These are phyloP conservation scores for Neurospora sp. DNA, from an alignment of 495 filamentous ascomycete genomes.

Conservation along the genomic window DNA sequence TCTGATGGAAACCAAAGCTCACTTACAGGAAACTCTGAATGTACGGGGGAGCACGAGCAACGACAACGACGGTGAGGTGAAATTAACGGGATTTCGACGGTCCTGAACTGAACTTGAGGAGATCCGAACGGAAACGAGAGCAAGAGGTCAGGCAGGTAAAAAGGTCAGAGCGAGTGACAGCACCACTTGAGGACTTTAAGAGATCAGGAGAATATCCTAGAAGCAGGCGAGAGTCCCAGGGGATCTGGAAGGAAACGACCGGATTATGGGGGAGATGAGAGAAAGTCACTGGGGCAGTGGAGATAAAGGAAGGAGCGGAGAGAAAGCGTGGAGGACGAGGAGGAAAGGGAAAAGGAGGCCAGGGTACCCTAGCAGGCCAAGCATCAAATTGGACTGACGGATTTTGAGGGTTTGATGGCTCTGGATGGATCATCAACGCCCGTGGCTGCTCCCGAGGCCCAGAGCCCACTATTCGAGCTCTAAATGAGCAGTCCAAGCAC, in stretches of 20 bases:
- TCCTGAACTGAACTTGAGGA: neutral
- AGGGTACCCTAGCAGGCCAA: neutral
- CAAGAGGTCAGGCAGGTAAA: conserved; percentile 8
- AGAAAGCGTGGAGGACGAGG: conserved; percentile 3
- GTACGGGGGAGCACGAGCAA: neutral
- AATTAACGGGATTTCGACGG: neutral
- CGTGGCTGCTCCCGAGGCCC: conserved; percentile 15
- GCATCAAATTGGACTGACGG: conserved; percentile 3
- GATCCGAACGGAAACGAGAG: conserved; percentile 8
- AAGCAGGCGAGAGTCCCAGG: conserved; percentile 6
- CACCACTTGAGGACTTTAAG: conserved; percentile 7
- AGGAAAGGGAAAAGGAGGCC: conserved; percentile 6
- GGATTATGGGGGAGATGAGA: neutral
- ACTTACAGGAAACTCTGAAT: neutral
- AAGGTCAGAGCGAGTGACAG: conserved; percentile 20
- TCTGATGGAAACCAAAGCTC: neutral
- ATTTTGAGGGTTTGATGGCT: neutral
- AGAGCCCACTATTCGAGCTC: neutral
- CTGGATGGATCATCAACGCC: neutral
- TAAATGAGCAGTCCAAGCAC: neutral
- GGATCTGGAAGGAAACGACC: conserved; percentile 6
- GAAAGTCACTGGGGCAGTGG: conserved; percentile 4
- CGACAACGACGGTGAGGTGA: neutral
- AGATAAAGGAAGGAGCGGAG: conserved; percentile 8
- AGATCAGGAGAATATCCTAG: conserved; percentile 1